Evolutionary conservation across 306 rosid genomes (phyloP), one percentile per base, ranked within the genome.

Genomic region (Glycine tomentella): DNA sequence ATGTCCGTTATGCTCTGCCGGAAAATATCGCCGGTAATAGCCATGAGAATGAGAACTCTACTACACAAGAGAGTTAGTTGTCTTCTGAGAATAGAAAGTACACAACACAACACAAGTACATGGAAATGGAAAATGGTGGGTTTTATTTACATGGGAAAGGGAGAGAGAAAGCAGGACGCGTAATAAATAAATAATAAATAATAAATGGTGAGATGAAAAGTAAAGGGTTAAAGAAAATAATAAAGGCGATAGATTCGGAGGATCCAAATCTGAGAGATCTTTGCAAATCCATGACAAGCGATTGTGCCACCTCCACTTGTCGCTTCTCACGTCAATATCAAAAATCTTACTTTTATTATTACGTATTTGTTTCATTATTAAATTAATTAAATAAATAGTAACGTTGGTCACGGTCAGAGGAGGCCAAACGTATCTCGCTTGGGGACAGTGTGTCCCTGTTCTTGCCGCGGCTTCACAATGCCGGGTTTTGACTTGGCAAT

Each of bases 211-310:
- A 25, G 31, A 25, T 25, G 31, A 25, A 25, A 25, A 25, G 31
- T 67, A 34, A 25, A 56, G 45, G 56, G 10, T 4, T 3, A 38
- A 38, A 5, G 5, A n/a, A 72, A 58, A 78, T 74, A 89, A 87
- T 76, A 86, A 82, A 93, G 91, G 84, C 88, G 84, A 73, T 79
- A 87, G 97, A 94, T 94, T 90, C 90, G 88, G 91, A 92, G 91
- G 92, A 92, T 94, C 97, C 88, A 87, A 87, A 90, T 90, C 88
- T 89, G 61, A n/a, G 85, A 90, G 92, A 92, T 89, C 88, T 87
- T 75, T 61, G 87, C 84, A 92, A 92, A 92, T 92, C 97, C 83
- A 87, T 74, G 74, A 71, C 76, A 69, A 69, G 69, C 74, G 83
- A 83, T 84, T 64, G 49, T 86, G 76, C 83, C 80, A 52, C 46